These are phyloP conservation scores for Stagonosporopsis cucurbitacearum DNA, from an alignment of 2,329 filamentous ascomycete species.

Conservation along the genomic window DNA sequence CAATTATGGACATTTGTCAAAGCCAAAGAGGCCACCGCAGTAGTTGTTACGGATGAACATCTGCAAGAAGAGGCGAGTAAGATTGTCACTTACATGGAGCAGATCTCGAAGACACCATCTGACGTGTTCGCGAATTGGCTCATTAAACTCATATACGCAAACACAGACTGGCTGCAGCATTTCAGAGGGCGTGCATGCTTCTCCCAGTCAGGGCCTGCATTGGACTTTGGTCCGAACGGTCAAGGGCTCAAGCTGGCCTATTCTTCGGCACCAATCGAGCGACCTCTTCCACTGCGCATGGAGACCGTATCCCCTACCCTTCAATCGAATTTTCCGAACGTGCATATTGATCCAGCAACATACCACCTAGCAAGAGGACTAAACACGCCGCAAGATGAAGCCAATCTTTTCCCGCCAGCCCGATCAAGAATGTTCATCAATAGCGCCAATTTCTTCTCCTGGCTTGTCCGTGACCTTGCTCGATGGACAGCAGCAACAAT, in stretches of 20 bases:
- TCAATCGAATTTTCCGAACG: constrained; percentile 1
- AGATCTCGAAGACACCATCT: constrained; percentile 26
- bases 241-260: not conserved
- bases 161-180: constrained; percentile 9
- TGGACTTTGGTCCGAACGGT: not conserved
- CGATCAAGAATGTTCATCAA: constrained; percentile 18
- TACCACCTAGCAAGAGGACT: constrained; percentile 1
- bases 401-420: constrained; percentile 1
- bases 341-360: constrained; percentile 10
- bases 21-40: constrained; percentile 10
- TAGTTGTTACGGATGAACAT: constrained; percentile 14
- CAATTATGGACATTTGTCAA: constrained; percentile 26
- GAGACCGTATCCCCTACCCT: not conserved
- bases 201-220: not conserved
- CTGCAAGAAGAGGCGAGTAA: constrained; percentile 31
- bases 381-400: not conserved
- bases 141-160: constrained; percentile 21
- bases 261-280: constrained; percentile 1
- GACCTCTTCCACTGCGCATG: constrained; percentile 4
- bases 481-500: constrained; percentile 35
- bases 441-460: constrained; percentile 20
- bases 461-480: constrained; percentile 29
- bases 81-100: constrained; percentile 32
- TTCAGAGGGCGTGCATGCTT: constrained; percentile 10
- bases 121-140: constrained; percentile 36